A percentile compares a stretch with the other conserved stretches of the same genome.
These are phyloP conservation scores for sunflower (Helianthus annuus) DNA, from an alignment of 129 eudicot genomes.

Conservation along the genomic window DNA sequence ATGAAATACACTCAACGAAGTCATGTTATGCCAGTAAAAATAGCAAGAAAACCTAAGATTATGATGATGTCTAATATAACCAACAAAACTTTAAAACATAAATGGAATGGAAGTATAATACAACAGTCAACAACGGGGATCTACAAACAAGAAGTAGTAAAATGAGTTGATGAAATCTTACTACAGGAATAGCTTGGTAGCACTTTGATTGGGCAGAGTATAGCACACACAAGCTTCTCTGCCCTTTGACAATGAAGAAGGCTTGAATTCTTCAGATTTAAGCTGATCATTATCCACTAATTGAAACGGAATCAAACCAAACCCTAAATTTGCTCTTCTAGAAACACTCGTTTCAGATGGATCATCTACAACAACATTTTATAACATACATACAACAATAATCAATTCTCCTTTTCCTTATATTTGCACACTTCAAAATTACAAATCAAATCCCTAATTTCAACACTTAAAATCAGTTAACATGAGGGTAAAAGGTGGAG, in stretches of 20 bases:
- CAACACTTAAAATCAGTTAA: not conserved
- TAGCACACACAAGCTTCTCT: slow-evolving; percentile 71
- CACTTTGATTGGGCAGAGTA: slow-evolving; percentile 52
- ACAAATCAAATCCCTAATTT: slow-evolving; percentile 8
- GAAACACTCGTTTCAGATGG: slow-evolving; percentile 51
- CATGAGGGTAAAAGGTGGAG: not conserved
- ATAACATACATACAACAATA: not conserved
- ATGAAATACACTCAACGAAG: not conserved
- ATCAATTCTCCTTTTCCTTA: not conserved
- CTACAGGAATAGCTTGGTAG: slow-evolving; percentile 54
- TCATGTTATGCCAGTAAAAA: not conserved
- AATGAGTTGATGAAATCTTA: slow-evolving; percentile 32
- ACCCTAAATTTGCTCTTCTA: slow-evolving; percentile 62
- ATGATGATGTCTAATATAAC: no score
- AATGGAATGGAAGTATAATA: not conserved
- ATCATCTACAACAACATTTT: slow-evolving; percentile 39
- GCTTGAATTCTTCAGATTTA: slow-evolving; percentile 27
- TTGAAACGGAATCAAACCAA: slow-evolving; percentile 66
- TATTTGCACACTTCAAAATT: not conserved
- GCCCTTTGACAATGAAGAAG: slow-evolving; percentile 11
- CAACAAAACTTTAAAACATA: not conserved
- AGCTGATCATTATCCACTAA: slow-evolving; percentile 27
- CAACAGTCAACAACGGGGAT: not conserved
- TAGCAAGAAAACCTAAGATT: not conserved
- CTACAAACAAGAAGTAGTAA: not conserved